These are phyloP conservation scores for Beta corolliflora DNA, from an alignment of 179 eudicot species.

Conservation along the genomic window DNA sequence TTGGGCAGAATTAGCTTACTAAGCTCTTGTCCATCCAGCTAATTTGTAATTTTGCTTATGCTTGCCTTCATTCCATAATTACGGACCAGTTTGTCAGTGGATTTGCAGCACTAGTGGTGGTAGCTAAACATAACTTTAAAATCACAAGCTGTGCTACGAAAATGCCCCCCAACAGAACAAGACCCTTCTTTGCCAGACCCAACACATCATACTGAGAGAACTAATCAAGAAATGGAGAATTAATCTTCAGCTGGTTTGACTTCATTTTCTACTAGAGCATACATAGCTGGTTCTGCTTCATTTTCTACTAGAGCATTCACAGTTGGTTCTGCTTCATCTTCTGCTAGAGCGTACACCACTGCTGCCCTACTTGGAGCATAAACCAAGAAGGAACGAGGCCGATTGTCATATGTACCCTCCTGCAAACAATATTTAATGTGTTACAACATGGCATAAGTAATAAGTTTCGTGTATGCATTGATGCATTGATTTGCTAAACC, in stretches of 20 bases:
- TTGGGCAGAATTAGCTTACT: neutral
- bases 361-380: slow-evolving; percentile 87
- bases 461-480: neutral
- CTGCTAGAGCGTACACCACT: slow-evolving; percentile 69
- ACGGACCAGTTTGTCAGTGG: neutral
- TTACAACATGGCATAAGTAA: neutral
- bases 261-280: neutral
- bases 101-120: neutral
- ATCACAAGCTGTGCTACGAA: neutral
- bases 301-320: neutral
- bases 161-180: slow-evolving; percentile 18
- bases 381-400: slow-evolving; percentile 78
- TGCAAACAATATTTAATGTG: slow-evolving; percentile 34
- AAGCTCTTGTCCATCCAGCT: neutral
- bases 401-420: slow-evolving; percentile 73
- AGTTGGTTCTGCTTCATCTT: slow-evolving; percentile 34
- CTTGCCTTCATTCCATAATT: neutral
- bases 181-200: neutral
- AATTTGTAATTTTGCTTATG: neutral
- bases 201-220: neutral
- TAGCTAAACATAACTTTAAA: neutral
- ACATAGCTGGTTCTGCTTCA: neutral
- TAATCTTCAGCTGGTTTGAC: slow-evolving; percentile 6
- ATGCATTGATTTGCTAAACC: neutral
- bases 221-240: neutral